Conservation (phyloP, 1,284 basidiomycete species). For the Cystobasidium slooffiae region DNA sequence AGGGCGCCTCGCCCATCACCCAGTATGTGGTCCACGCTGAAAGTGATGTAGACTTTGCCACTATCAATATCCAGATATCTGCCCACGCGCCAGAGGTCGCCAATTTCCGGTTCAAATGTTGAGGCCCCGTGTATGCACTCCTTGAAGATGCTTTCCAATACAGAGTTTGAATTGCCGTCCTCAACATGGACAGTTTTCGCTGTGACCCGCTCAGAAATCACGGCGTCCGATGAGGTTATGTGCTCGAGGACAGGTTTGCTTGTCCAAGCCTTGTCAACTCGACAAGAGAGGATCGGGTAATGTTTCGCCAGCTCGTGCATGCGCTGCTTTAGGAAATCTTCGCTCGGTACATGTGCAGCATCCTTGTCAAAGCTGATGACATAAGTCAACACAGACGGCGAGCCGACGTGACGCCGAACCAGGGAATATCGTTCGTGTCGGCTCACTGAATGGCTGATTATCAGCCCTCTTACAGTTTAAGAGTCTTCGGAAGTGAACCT, state of each 20-base stretch:
- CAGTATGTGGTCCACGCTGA: slow-evolving; percentile 15
- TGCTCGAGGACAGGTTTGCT: slow-evolving; percentile 6
- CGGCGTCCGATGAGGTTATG: neutral
- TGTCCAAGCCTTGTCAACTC: neutral
- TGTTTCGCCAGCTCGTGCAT: neutral
- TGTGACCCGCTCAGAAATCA: neutral
- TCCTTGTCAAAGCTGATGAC: slow-evolving; percentile 3
- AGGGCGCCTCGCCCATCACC: slow-evolving; percentile 17
- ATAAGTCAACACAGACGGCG: slow-evolving; percentile 17
- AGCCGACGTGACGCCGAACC: slow-evolving; percentile 9
- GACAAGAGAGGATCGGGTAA: slow-evolving; percentile 1
- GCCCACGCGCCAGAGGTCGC: slow-evolving; percentile 1
- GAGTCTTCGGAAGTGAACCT: neutral
- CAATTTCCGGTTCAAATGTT: neutral
- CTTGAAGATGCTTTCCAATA: neutral
- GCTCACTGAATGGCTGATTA: slow-evolving; percentile 6
- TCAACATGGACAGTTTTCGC: neutral
- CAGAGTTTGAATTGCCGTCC: neutral
- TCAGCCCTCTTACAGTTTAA: neutral
- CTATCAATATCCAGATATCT: neutral
- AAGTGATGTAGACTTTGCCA: slow-evolving; percentile 1
- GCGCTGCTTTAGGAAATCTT: neutral
- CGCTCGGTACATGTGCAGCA: neutral
- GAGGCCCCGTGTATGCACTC: neutral
- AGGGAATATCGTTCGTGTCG: slow-evolving; percentile 37